phyloP scores from a whole-genome alignment of 129 eudicot genomes.

The Flaveria trinervia region DNA sequence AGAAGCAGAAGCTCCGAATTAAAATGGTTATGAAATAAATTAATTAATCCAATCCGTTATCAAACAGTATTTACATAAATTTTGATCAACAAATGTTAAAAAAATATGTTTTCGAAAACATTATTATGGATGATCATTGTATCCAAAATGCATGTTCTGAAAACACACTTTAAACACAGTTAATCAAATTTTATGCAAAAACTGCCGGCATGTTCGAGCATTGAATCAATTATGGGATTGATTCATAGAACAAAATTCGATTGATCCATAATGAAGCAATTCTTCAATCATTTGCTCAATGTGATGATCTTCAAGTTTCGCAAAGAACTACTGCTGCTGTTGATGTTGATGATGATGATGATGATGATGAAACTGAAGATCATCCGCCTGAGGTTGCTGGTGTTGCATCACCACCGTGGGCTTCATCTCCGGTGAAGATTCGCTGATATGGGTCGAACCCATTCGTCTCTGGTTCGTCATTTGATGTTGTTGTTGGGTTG shows the following conservation, averaged over 20 bases:
- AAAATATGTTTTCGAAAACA: not conserved
- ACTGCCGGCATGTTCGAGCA: slow-evolving; percentile 6
- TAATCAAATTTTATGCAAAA: slow-evolving; percentile 28
- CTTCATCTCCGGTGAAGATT: slow-evolving; percentile 37
- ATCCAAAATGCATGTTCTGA: slow-evolving; percentile 13
- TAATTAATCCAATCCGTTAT: slow-evolving; percentile 5
- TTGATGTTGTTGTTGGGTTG: slow-evolving; percentile 43
- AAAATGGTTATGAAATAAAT: slow-evolving; percentile 26
- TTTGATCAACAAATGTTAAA: not conserved
- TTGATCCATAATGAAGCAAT: slow-evolving; percentile 71
- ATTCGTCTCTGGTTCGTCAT: slow-evolving; percentile 24
- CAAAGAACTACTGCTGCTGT: slow-evolving; percentile 31
- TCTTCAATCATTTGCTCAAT: slow-evolving; percentile 88
- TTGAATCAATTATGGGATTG: slow-evolving; percentile 30
- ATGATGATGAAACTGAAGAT: not conserved
- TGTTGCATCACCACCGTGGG: slow-evolving; percentile 36
- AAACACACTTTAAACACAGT: not conserved
- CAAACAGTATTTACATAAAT: slow-evolving; percentile 20
- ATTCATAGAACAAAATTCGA: slow-evolving; percentile 53
- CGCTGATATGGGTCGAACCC: slow-evolving; percentile 13
- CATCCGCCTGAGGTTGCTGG: slow-evolving; percentile 19
- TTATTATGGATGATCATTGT: too few relatives aligned
- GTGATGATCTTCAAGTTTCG: slow-evolving; percentile 67
- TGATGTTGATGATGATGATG: slow-evolving; percentile 23
- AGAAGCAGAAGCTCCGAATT: slow-evolving; percentile 40